Conservation (phyloP, 805 yeast genomes). For the Metschnikowia santaceciliae region DNA sequence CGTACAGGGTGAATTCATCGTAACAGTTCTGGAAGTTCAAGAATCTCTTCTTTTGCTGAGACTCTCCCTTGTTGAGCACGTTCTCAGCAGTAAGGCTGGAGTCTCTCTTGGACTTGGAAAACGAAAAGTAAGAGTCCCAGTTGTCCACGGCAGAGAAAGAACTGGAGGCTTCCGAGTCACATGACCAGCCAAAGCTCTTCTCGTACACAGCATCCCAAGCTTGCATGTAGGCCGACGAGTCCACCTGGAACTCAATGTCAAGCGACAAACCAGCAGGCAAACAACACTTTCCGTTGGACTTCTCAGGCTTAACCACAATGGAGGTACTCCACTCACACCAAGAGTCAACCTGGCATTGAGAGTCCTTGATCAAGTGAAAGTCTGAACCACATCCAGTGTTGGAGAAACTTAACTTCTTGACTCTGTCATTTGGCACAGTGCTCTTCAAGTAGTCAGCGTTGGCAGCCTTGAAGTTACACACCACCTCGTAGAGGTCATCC, state of each 20-base stretch:
- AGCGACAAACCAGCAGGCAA: constrained; percentile 6
- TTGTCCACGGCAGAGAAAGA: neutral
- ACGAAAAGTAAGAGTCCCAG: constrained; percentile 1
- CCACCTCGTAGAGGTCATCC: constrained; percentile 6
- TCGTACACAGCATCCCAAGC: constrained; percentile 6
- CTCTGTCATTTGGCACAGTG: neutral
- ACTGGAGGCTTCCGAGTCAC: neutral
- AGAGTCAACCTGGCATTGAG: neutral
- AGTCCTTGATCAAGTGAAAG: constrained; percentile 5
- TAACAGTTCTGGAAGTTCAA: neutral
- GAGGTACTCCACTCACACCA: constrained; percentile 10
- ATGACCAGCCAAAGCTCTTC: constrained; percentile 2
- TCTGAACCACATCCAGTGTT: constrained; percentile 7
- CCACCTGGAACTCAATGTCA: constrained; percentile 3
- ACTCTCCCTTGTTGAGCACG: neutral
- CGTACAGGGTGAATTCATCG: neutral
- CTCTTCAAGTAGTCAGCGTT: constrained; percentile 3
- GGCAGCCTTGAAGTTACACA: constrained; percentile 7
- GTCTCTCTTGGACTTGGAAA: constrained; percentile 4
- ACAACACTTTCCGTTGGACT: constrained; percentile 7
- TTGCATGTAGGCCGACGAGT: neutral
- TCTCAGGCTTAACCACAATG: constrained; percentile 6
- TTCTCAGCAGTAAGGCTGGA: neutral
- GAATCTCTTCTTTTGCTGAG: constrained; percentile 7
- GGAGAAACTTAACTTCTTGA: constrained; percentile 2